phyloP scores from a whole-genome alignment of 768 basidiomycete genomes.

The Cantharellus anzutake region DNA sequence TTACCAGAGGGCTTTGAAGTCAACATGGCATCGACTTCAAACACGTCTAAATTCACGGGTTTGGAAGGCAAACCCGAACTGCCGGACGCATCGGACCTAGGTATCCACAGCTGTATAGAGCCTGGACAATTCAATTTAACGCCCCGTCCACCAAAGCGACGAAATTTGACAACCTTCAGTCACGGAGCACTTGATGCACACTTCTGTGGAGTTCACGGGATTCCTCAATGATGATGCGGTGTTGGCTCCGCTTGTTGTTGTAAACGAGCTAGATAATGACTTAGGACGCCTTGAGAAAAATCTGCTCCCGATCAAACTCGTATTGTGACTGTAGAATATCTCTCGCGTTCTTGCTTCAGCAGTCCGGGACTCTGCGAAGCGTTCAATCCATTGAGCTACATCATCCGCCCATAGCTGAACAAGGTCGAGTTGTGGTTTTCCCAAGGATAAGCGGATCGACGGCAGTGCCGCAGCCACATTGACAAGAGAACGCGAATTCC shows the following conservation, averaged over 20 bases:
- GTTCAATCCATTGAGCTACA: conserved; percentile 48
- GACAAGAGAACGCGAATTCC: background rate
- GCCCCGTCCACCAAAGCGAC: too few relatives aligned
- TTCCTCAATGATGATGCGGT: too few relatives aligned
- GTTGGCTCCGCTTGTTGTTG: background rate
- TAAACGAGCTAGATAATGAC: conserved; percentile 9
- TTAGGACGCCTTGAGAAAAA: conserved; percentile 39
- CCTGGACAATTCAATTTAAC: conserved; percentile 11
- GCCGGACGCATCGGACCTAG: conserved; percentile 21
- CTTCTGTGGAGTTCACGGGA: too few relatives aligned
- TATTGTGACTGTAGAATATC: conserved; percentile 26
- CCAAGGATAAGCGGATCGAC: conserved; percentile 23
- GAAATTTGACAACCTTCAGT: too few relatives aligned
- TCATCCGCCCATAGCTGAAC: conserved; percentile 86
- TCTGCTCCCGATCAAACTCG: conserved; percentile 60
- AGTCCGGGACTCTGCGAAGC: conserved; percentile 13
- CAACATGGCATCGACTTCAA: conserved; percentile 41
- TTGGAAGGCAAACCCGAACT: conserved; percentile 11
- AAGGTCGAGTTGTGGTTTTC: conserved; percentile 50
- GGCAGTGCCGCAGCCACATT: conserved; percentile 29
- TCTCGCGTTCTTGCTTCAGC: background rate
- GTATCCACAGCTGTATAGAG: conserved; percentile 29
- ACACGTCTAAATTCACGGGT: conserved; percentile 39
- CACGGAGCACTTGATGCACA: too few relatives aligned
- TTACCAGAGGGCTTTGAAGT: conserved; percentile 55